Base-by-base conservation (phyloP, 2,329 filamentous ascomycete species). In the Colletotrichum liaoningense region DNA sequence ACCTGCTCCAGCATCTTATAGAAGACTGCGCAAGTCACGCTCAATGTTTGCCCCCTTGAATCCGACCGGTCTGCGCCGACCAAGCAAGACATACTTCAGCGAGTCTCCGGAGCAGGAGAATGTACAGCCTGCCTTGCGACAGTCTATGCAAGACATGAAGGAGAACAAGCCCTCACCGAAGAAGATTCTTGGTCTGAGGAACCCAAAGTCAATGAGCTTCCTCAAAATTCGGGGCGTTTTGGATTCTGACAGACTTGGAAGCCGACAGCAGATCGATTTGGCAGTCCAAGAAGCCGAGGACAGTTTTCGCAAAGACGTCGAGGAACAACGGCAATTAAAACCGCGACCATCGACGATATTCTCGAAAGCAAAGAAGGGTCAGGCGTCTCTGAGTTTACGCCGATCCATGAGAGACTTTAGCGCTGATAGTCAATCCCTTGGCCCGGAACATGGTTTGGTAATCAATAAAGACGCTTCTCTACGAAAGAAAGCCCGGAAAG, bases 181-280 rank as follows among this genome's bases (percentile, higher is more conserved):
- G 22, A 30, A 35, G 35, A 19, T 42, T 1, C 26, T 42, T 4
- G 56, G 49, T 9, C 75, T 90, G 19, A 84, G 86, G 73, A 80
- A 85, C 3, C 87, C 87, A 0, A 89, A 86, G 63, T 91, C 90
- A 3, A 89, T 89, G 87, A 88, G 86, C 74, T 88, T 90, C 74
- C 79, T 90, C 30, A 79, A 77, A 60, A 78, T 78, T 26, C 79
- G 82, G 78, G 26, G 77, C 80, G 12, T 75, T 79, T 68, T 54
- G 76, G 19, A 72, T 66, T 8, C 11, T 11, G 74, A 75, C 6
- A 71, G 63, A 22, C 35, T 62, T 2, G 77, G 71, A 33, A 79
- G 74, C 22, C 77, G 69, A 1, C 69, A 72, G 0, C 76, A 78
- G 26, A 82, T 83, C 58, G 82, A 85, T 24, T 71, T 79, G 11